Base-by-base conservation (phyloP, 73 alveolate genomes). In the Paramecium tetraurelia region DNA sequence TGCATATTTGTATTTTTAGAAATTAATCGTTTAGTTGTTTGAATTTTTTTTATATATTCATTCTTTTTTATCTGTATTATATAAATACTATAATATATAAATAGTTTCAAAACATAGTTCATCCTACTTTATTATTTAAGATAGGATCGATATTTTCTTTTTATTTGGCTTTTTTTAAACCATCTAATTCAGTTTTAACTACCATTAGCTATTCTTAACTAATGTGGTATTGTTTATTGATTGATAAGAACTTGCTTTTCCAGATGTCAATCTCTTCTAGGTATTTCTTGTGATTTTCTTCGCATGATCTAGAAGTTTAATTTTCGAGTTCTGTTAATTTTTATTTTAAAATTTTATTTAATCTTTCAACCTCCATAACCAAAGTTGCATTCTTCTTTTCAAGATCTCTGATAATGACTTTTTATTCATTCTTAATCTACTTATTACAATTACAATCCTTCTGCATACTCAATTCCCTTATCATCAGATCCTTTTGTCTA, bases 341-440 rank as follows among this genome's bases (percentile, higher is more conserved):
- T 16, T 44, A 44, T 48, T 80, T 80, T 22, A 80, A 22, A 24
- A 80, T 80, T 22, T 40, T 41, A 80, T 80, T 80, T 58, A 80
- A 80, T 80, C 90, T 80, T 80, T 80, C 90, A 22, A 80, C 90
- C 46, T 80, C 90, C 90, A 80, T 80, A 22, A 80, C 90, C 12
- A 80, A 46, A 18, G 90, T 80, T 12, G 72, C 48, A 48, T 80
- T 80, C 16, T 80, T 80, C 53, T 80, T 80, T 46, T 80, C 90
- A 8, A 80, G 20, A 80, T 80, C 90, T 48, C 57, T 40, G 1
- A 43, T 24, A n/a, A 80, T 80, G 11, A 44, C 3, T 22, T 41
- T 41, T 22, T 80, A 40, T 12, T 80, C 43, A 40, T 80, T 80
- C 46, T 80, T 80, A 11, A 43, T 22, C 12, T 38, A 21, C 14